Conservation (phyloP, 495 filamentous ascomycete genomes). For the Lophium mytilinum region DNA sequence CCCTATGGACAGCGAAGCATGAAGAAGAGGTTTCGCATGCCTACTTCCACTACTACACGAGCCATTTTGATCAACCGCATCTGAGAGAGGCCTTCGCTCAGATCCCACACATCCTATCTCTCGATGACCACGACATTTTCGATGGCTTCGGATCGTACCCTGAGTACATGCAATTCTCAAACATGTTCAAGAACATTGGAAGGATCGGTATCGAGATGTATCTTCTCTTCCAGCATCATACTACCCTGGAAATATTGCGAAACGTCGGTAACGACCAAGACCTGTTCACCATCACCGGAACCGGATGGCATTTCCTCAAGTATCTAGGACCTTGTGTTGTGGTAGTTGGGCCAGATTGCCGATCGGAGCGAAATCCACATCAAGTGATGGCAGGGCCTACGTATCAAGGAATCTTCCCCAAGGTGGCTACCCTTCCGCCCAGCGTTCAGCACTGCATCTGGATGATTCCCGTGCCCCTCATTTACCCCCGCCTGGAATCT, state of each 20-base stretch:
- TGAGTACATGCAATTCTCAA: slow-evolving; percentile 94
- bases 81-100: slow-evolving; percentile 92
- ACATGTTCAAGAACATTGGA: slow-evolving; percentile 97
- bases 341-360: slow-evolving; percentile 80
- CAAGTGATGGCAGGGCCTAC: slow-evolving; percentile 95
- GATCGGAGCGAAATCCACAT: slow-evolving; percentile 80
- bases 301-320: slow-evolving; percentile 97
- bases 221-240: slow-evolving; percentile 97
- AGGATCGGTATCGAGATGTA: slow-evolving; percentile 98
- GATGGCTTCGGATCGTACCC: slow-evolving; percentile 98
- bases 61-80: slow-evolving; percentile 92
- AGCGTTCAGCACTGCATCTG: slow-evolving; percentile 93
- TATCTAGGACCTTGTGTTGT: slow-evolving; percentile 87
- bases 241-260: slow-evolving; percentile 84
- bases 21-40: slow-evolving; percentile 93
- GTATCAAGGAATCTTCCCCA: slow-evolving; percentile 94
- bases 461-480: slow-evolving; percentile 83
- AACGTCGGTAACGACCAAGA: slow-evolving; percentile 79
- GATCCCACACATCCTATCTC: slow-evolving; percentile 85
- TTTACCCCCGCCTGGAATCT: slow-evolving; percentile 86
- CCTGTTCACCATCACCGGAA: slow-evolving; percentile 92
- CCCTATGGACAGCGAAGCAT: slow-evolving; percentile 82
- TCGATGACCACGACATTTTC: slow-evolving; percentile 98
- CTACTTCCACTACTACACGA: slow-evolving; percentile 98
- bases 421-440: slow-evolving; percentile 82